Conservation (phyloP, 805 yeast species). For the Metschnikowia lunata region DNA sequence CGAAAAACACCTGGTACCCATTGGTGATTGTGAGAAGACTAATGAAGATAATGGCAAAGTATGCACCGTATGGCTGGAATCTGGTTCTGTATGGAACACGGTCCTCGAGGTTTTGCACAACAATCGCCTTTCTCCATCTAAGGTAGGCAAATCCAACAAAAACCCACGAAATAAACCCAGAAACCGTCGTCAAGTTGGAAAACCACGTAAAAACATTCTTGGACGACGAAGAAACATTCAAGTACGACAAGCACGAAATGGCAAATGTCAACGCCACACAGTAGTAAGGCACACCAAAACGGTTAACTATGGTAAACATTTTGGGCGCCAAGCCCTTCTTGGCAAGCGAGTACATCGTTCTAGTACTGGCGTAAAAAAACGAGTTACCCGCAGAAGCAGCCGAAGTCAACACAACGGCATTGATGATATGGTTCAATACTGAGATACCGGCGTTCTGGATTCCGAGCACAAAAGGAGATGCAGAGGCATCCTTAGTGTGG, state of each 20-base stretch:
- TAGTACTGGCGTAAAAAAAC: constrained; percentile 18
- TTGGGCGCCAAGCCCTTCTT: constrained; percentile 18
- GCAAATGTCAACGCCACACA: constrained; percentile 29
- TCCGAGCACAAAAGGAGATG: constrained; percentile 78
- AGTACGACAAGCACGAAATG: constrained; percentile 46
- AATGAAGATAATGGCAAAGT: constrained; percentile 48
- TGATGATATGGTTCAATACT: constrained; percentile 71
- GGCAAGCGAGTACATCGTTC: constrained; percentile 18
- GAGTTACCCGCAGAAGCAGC: constrained; percentile 39
- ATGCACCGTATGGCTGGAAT: constrained; percentile 56
- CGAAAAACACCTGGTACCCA: constrained; percentile 66
- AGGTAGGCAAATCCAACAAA: constrained; percentile 48
- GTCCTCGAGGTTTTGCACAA: constrained; percentile 47
- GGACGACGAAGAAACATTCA: constrained; percentile 52
- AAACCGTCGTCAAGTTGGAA: constrained; percentile 58
- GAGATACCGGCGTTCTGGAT: constrained; percentile 65
- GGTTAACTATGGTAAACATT: constrained; percentile 24
- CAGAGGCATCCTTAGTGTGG: constrained; percentile 46
- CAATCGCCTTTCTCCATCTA: constrained; percentile 62
- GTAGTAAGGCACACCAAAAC: constrained; percentile 41
- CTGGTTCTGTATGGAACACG: constrained; percentile 56
- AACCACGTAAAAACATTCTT: constrained; percentile 60
- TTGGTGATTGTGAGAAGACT: constrained; percentile 59
- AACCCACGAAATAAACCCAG: constrained; percentile 66
- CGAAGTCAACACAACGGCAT: constrained; percentile 67